Evolutionary conservation across 768 basidiomycete genomes (phyloP).

Genomic region (Leccinellum luteum): DNA sequence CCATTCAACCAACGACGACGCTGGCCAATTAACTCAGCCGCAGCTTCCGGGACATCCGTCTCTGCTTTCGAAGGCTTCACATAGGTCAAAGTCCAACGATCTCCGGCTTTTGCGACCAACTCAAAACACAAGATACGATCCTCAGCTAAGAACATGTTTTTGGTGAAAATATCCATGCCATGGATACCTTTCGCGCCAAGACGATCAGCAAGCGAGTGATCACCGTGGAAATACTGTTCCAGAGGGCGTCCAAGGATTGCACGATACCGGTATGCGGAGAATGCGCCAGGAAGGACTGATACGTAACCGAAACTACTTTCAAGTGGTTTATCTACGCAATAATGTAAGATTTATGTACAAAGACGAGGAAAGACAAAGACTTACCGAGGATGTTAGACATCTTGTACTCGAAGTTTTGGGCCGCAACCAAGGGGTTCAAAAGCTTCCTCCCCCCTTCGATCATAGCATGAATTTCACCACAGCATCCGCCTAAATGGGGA

Average conservation of each 20-base stretch:
- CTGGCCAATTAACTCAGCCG: constrained; percentile 90
- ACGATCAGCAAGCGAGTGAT: constrained; percentile 86
- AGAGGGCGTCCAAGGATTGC: constrained; percentile 87
- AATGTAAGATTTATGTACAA: constrained; percentile 11
- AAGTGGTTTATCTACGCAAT: constrained; percentile 73
- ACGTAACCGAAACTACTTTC: constrained; percentile 97
- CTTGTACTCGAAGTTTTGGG: constrained; percentile 98
- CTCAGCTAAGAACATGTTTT: constrained; percentile 89
- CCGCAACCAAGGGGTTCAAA: constrained; percentile 87
- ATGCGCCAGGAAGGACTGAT: constrained; percentile 93
- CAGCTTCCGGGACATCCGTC: constrained; percentile 94
- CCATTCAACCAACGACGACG: constrained; percentile 97
- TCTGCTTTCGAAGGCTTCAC: constrained; percentile 97
- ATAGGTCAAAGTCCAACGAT: constrained; percentile 84
- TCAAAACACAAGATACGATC: constrained; percentile 98
- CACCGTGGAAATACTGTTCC: constrained; percentile 85
- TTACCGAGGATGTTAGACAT: constrained; percentile 94
- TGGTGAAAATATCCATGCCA: constrained; percentile 96
- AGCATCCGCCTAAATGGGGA: constrained; percentile 77
- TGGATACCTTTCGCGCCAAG: constrained; percentile 92
- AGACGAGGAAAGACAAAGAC: constrained; percentile 10
- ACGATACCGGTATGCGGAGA: constrained; percentile 93
- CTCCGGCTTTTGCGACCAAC: constrained; percentile 85
- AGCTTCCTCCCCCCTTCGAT: constrained; percentile 90
- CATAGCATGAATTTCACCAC: constrained; percentile 97